Conservation (phyloP, 805 yeast species). For the Saturnispora halmiae region DNA sequence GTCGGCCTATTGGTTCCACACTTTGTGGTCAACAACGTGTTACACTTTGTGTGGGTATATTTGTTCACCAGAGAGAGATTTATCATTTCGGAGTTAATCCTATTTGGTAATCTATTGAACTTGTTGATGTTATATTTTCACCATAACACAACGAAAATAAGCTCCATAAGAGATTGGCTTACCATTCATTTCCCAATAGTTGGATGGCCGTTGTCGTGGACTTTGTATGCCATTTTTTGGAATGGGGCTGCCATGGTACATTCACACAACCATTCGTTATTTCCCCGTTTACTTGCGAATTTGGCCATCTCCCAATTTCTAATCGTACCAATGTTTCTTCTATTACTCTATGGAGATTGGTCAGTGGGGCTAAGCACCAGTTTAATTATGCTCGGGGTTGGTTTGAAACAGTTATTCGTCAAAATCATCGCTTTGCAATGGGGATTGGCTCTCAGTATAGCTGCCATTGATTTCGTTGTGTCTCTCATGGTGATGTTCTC, state of each 20-base stretch:
- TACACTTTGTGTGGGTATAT: slow-evolving; percentile 54
- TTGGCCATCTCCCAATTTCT: slow-evolving; percentile 71
- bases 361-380: slow-evolving; percentile 54
- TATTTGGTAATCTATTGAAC: slow-evolving; percentile 52
- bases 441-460: slow-evolving; percentile 68
- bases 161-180: slow-evolving; percentile 43
- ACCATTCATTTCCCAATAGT: slow-evolving; percentile 56
- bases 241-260: slow-evolving; percentile 73
- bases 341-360: slow-evolving; percentile 61
- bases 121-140: slow-evolving; percentile 44
- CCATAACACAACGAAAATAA: slow-evolving; percentile 51
- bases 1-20: slow-evolving; percentile 46
- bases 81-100: slow-evolving; percentile 48
- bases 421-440: slow-evolving; percentile 74
- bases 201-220: slow-evolving; percentile 71
- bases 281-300: slow-evolving; percentile 63
- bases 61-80: slow-evolving; percentile 53
- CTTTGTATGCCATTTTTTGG: slow-evolving; percentile 69
- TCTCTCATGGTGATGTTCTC: slow-evolving; percentile 42
- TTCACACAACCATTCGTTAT: slow-evolving; percentile 41
- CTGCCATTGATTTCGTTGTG: slow-evolving; percentile 45
- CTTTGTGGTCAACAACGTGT: slow-evolving; percentile 52
- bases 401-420: slow-evolving; percentile 58
- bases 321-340: slow-evolving; percentile 49
- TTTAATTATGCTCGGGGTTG: slow-evolving; percentile 55